Base-by-base conservation (phyloP, 768 basidiomycete genomes). In the Amanita phalloides region DNA sequence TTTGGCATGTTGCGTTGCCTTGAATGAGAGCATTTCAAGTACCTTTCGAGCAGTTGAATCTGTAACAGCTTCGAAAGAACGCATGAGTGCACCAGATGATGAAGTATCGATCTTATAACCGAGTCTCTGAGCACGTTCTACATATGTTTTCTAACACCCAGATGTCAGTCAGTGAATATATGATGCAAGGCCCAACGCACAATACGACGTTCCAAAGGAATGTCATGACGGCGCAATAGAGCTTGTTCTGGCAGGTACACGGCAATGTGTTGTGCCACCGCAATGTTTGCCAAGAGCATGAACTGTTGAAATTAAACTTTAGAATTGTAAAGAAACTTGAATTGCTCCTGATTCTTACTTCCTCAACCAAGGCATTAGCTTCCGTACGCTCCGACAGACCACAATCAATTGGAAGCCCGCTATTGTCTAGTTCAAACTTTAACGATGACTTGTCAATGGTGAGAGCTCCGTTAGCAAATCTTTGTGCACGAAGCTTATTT, bases 231-330 rank as follows among this genome's bases (percentile, higher is more conserved):
- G 55, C 96, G 86, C 41, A 99, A 79, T 11, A 99, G 74, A n/a
- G 95, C 89, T 65, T 98, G 96, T 64, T 99, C 96, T 25, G 96
- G 93, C 23, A 98, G 79, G 59, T 92, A 82, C 21, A 93, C 84
- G 35, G 95, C 95, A 59, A 96, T 83, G 58, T 93, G 86, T 63
- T 94, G 90, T 8, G 96, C 93, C 37, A 94, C 86, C 10, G 90
- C 73, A 32, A 84, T 82, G 63, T 98, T 99, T 57, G 87, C 84
- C 50, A 95, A 73, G 14, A 98, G 71, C 95, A 98, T 98, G 71
- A 91, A 93, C 90, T 94, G 58, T 43, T 8, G 28, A 50, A 25
- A 20, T 23, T 37, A 3, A 32, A 48, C 20, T 52, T 28, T 13
- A 32, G n/a, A 30, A 42, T 35, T 10, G 17, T 32, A 21, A 42